Percentiles rank a stretch among this genome's conserved stretches.
Conservation (phyloP, 1,139 yeast genomes). For the Candida anutae region DNA sequence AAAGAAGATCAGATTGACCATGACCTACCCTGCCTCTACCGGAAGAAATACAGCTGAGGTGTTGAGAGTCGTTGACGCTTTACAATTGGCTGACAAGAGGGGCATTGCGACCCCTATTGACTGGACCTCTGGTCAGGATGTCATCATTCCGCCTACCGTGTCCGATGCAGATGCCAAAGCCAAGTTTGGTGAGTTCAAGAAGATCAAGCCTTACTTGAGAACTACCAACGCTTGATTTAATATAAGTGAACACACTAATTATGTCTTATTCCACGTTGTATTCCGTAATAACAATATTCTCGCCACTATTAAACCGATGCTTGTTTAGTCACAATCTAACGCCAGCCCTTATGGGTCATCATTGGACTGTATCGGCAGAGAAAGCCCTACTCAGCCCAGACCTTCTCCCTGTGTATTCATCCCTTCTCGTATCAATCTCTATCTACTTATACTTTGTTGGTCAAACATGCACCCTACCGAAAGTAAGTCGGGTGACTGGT, state of each 20-base stretch:
- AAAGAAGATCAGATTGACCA: conserved; percentile 63
- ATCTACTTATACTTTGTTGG: conserved; percentile 2
- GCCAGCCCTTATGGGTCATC: neutral
- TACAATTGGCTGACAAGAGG: conserved; percentile 66
- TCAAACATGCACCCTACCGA: too few relatives aligned
- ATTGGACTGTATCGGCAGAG: neutral
- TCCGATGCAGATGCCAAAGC: conserved; percentile 65
- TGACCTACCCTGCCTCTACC: conserved; percentile 78
- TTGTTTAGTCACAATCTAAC: neutral
- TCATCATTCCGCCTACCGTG: conserved; percentile 70
- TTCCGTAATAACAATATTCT: too few relatives aligned
- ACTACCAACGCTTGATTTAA: conserved; percentile 7
- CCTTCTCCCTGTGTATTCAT: neutral
- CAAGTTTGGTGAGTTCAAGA: conserved; percentile 67
- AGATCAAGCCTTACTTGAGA: conserved; percentile 67
- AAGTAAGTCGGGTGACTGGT: too few relatives aligned
- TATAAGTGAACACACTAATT: neutral
- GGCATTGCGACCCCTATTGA: conserved; percentile 77
- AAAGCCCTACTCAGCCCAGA: neutral
- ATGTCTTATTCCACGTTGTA: too few relatives aligned
- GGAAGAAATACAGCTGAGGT: conserved; percentile 89
- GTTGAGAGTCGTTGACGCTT: conserved; percentile 70
- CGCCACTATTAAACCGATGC: too few relatives aligned
- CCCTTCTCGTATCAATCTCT: too few relatives aligned
- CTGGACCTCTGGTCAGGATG: conserved; percentile 86